phyloP scores from a whole-genome alignment of 2,329 filamentous ascomycete genomes.

The Fragosphaeria purpurea region DNA sequence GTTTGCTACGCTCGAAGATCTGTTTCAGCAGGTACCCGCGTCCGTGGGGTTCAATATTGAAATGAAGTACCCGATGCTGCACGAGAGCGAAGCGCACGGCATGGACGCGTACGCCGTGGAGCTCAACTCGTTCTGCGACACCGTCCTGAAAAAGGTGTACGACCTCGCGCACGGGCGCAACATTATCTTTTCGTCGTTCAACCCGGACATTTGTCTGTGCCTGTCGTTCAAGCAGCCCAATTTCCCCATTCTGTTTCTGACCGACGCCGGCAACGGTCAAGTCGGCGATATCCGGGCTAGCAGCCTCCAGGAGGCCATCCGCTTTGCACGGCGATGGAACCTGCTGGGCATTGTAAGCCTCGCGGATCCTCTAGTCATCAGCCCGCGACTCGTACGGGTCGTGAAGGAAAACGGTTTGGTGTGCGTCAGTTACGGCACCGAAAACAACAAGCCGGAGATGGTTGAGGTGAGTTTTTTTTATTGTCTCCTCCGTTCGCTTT shows the following conservation, averaged over 20 bases:
- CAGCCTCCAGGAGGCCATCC: slow-evolving; percentile 87
- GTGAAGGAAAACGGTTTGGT: slow-evolving; percentile 92
- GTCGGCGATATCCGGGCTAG: slow-evolving; percentile 86
- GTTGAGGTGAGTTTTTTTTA: slow-evolving; percentile 57
- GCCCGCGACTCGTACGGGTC: slow-evolving; percentile 77
- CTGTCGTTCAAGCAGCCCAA: slow-evolving; percentile 95
- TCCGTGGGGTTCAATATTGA: slow-evolving; percentile 95
- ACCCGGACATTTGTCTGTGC: slow-evolving; percentile 90
- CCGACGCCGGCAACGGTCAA: slow-evolving; percentile 69
- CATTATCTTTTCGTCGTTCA: slow-evolving; percentile 95
- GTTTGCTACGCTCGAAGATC: slow-evolving; percentile 88
- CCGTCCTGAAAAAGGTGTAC: slow-evolving; percentile 81
- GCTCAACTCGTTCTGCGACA: slow-evolving; percentile 93
- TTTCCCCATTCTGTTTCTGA: slow-evolving; percentile 90
- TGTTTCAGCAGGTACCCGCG: slow-evolving; percentile 76
- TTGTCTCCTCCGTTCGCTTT: not conserved
- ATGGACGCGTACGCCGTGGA: slow-evolving; percentile 97
- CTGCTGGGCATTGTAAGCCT: slow-evolving; percentile 81
- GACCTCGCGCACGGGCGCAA: slow-evolving; percentile 73
- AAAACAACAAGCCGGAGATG: slow-evolving; percentile 80
- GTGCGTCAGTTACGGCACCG: slow-evolving; percentile 84
- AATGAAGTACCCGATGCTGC: slow-evolving; percentile 94
- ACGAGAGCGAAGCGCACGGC: slow-evolving; percentile 87
- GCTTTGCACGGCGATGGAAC: slow-evolving; percentile 93
- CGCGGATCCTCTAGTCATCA: slow-evolving; percentile 81